Percentiles rank a stretch among this genome's conserved stretches.
phyloP scores from a whole-genome alignment of 768 basidiomycete genomes.

The Phaffia tasmanica region DNA sequence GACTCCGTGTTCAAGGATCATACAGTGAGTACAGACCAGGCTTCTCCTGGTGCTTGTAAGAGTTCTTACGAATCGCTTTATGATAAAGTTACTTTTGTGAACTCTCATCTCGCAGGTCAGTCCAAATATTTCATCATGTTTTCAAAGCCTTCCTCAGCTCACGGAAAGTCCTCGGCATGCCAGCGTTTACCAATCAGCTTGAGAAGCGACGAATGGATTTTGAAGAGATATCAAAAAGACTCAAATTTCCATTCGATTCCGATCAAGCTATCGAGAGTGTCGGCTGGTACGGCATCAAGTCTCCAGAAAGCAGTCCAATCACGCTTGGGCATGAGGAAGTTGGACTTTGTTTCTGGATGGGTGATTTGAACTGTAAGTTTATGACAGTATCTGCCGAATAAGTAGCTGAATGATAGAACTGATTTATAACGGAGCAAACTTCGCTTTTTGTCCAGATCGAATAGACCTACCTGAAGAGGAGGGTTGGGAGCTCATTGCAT shows the following conservation, averaged over 20 bases:
- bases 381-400: too few relatives aligned
- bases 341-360: slow-evolving; percentile 13
- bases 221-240: slow-evolving; percentile 7
- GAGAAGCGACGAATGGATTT: slow-evolving; percentile 5
- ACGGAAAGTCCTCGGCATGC: neutral
- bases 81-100: slow-evolving; percentile 6
- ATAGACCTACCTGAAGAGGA: slow-evolving; percentile 9
- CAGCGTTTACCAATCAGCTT: slow-evolving; percentile 13
- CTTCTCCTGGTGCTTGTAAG: too few relatives aligned
- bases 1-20: slow-evolving; percentile 9
- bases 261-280: slow-evolving; percentile 3
- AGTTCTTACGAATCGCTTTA: neutral
- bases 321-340: neutral
- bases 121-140: too few relatives aligned
- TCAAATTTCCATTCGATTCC: slow-evolving; percentile 9
- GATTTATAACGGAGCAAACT: neutral
- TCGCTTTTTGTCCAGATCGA: neutral
- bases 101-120: slow-evolving; percentile 13
- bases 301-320: slow-evolving; percentile 1
- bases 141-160: neutral
- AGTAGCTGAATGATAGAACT: neutral
- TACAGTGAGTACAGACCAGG: neutral
- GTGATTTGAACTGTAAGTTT: slow-evolving; percentile 14
- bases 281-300: neutral
- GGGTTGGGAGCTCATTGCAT: slow-evolving; percentile 10